phyloP scores from a whole-genome alignment of 1,284 basidiomycete species.

The Clitocybe nebularis region DNA sequence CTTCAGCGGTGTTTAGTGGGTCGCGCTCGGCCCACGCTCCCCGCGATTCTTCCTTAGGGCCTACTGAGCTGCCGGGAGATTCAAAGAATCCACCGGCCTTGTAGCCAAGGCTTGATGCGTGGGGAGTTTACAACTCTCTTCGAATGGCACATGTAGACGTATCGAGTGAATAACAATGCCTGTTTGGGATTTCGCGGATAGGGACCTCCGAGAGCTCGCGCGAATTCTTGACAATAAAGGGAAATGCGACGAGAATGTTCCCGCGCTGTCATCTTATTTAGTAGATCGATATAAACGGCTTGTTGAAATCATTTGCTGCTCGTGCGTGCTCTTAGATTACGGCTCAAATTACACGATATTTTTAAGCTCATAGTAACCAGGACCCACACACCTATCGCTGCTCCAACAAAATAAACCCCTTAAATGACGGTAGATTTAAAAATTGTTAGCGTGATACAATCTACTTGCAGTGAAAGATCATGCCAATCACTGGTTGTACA shows the following conservation, averaged over 20 bases:
- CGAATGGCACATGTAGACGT: slow-evolving; percentile 3
- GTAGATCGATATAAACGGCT: neutral
- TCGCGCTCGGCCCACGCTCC: neutral
- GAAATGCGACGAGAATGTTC: slow-evolving; percentile 8
- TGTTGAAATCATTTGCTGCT: too few species aligned
- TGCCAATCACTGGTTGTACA: too few species aligned
- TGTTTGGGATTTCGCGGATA: slow-evolving; percentile 5
- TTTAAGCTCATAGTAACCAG: too few species aligned
- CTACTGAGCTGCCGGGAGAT: neutral
- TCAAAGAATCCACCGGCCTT: neutral
- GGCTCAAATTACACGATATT: too few species aligned
- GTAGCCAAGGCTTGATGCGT: slow-evolving; percentile 6
- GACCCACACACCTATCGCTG: too few species aligned
- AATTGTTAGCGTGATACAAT: too few species aligned
- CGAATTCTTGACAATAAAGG: slow-evolving; percentile 12
- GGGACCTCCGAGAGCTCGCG: slow-evolving; percentile 16
- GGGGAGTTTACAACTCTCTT: slow-evolving; percentile 4
- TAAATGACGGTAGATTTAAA: too few species aligned
- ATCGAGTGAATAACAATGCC: slow-evolving; percentile 8
- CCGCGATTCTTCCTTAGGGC: neutral
- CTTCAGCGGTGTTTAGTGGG: neutral
- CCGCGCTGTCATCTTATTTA: slow-evolving; percentile 17
- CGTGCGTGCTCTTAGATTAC: too few species aligned
- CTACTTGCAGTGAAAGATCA: too few species aligned
- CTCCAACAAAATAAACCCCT: too few species aligned